Base-by-base conservation (phyloP, 129 eudicot genomes). In the Heracleum sosnowskyi region DNA sequence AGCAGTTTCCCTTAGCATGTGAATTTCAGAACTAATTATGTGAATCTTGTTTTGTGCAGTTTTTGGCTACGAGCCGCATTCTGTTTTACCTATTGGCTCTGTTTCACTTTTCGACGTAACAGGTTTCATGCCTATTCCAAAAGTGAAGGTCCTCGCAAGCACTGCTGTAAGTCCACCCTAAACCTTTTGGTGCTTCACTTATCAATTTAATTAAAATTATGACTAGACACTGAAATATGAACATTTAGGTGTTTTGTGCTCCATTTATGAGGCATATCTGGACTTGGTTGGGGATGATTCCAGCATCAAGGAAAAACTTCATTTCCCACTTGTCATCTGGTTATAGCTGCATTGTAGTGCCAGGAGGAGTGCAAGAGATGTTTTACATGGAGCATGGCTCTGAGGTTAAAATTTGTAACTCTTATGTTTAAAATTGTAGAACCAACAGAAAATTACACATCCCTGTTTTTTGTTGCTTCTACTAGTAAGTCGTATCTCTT, bases 1-100 rank as follows among this genome's bases (percentile, higher is more conserved):
- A 8, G 7, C 29, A 69, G 74, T 69, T 69, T 36, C 26, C 11
- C n/a, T 37, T 70, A 36, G 44, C 13, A 18, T 69, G 44, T 34
- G 26, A 33, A 3, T 13, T 53, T 22, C 37, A 47, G 0, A 11
- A 8, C 29, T 41, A 34, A 55, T 46, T 35, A 15, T 70, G 39
- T 40, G 17, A 18, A 45, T 24, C 68, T 13, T 75, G 64, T 73
- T 66, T 47, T 51, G 31, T 89, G 81, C 96, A 95, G 99, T 92
- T 75, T 86, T 90, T 80, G 97, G 96, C 68, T 95, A 88, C 44
- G 97, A 95, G 82, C 99, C 99, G 34, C 99, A 95, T 89, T 95
- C 99, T 10, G 94, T 95, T 82, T 90, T 89, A 93, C 97, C 97
- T 12, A 92, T 92, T 76, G 96, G 89, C 45, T 84, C 85, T 69